These are phyloP conservation scores for Spirogloea muscicola DNA, from an alignment of 139 green algal species.

Conservation along the genomic window DNA sequence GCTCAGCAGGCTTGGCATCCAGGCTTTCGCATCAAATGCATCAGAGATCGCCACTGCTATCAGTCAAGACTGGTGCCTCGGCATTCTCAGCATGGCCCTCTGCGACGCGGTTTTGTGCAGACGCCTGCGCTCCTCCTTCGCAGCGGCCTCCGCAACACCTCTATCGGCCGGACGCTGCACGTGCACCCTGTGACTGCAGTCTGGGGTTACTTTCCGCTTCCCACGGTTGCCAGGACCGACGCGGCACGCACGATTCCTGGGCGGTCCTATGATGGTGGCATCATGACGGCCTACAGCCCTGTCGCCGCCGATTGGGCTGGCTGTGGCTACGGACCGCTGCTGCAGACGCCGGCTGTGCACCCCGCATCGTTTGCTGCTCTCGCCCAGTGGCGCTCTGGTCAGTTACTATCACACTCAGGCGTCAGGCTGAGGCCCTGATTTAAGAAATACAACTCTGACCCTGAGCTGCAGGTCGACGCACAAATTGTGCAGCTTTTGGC, in stretches of 20 bases:
- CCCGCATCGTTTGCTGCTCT: neutral
- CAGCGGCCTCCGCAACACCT: slow-evolving; percentile 58
- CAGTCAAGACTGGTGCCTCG: too few species aligned
- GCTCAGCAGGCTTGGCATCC: too few species aligned
- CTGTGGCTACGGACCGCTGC: slow-evolving; percentile 59
- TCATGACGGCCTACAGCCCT: slow-evolving; percentile 44
- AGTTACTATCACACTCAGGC: too few species aligned
- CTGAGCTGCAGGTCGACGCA: too few species aligned
- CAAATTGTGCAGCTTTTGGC: too few species aligned
- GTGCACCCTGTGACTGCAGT: slow-evolving; percentile 44
- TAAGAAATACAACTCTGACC: too few species aligned
- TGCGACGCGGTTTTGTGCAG: slow-evolving; percentile 56
- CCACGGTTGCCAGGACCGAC: too few species aligned
- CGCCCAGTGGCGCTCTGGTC: too few species aligned
- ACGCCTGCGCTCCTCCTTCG: slow-evolving; percentile 65
- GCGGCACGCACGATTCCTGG: slow-evolving; percentile 63
- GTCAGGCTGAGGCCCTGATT: too few species aligned
- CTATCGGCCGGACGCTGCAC: slow-evolving; percentile 58
- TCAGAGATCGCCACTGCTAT: too few species aligned
- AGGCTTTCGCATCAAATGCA: too few species aligned
- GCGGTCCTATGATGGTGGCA: slow-evolving; percentile 39
- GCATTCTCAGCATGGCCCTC: too few species aligned
- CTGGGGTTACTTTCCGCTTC: slow-evolving; percentile 18
- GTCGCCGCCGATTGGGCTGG: slow-evolving; percentile 56
- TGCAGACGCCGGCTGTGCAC: slow-evolving; percentile 30